A percentile compares a stretch with the other conserved stretches of the same genome.
Evolutionary conservation across 176 grass and related monocot genomes (phyloP).

Genomic region (Oryza glumipatula): DNA sequence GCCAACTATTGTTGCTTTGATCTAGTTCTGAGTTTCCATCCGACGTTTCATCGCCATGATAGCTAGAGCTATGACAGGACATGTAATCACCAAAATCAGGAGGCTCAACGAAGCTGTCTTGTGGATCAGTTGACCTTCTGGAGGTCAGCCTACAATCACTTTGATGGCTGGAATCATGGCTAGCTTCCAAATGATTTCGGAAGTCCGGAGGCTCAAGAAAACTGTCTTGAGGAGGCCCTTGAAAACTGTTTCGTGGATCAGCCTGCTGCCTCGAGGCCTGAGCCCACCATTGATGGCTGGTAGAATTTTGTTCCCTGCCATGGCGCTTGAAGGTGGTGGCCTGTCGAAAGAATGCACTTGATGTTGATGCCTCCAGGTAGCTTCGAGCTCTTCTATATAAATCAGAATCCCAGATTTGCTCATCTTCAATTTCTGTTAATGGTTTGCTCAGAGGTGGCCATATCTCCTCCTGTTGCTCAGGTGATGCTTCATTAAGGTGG

Average conservation of each 20-base stretch:
- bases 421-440: constrained; percentile 42
- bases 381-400: constrained; percentile 32
- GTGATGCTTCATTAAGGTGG: constrained; percentile 9
- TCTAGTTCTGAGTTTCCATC: constrained; percentile 37
- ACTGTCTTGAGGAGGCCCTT: constrained; percentile 34
- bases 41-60: constrained; percentile 33
- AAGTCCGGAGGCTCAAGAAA: constrained; percentile 37
- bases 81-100: constrained; percentile 19
- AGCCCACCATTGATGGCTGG: constrained; percentile 47
- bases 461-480: constrained; percentile 13
- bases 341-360: constrained; percentile 47
- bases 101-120: constrained; percentile 53
- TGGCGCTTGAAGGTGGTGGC: constrained; percentile 18
- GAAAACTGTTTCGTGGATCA: constrained; percentile 35
- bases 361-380: constrained; percentile 59
- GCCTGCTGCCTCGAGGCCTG: not conserved
- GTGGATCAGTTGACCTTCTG: not conserved
- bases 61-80: constrained; percentile 19
- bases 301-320: constrained; percentile 3
- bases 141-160: constrained; percentile 31
- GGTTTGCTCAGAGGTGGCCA: not conserved
- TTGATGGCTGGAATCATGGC: constrained; percentile 43
- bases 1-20: not conserved
- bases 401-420: constrained; percentile 8
- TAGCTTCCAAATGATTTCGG: constrained; percentile 5